Conservation (phyloP, 2,329 filamentous ascomycete species). For the Chalara sp. region DNA sequence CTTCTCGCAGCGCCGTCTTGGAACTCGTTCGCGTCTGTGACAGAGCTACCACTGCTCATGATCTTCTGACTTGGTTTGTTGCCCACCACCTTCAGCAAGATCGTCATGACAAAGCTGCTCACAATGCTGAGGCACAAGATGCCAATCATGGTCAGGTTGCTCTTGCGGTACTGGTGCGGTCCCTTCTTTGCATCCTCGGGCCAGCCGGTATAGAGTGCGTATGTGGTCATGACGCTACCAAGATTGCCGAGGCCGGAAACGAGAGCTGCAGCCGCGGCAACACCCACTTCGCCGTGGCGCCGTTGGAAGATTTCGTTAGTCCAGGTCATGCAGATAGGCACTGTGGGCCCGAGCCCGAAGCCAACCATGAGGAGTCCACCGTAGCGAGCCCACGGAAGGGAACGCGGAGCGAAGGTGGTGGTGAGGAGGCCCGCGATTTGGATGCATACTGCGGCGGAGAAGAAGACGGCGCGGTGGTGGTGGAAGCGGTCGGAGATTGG, state of each 20-base stretch:
- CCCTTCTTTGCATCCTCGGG: conserved; percentile 64
- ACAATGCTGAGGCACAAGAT: conserved; percentile 74
- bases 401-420: conserved; percentile 63
- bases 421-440: conserved; percentile 78
- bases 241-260: conserved; percentile 84
- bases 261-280: conserved; percentile 77
- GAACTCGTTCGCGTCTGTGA: conserved; percentile 35
- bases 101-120: conserved; percentile 62
- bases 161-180: conserved; percentile 67
- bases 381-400: conserved; percentile 75
- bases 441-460: conserved; percentile 66
- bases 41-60: conserved; percentile 28
- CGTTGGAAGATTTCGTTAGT: conserved; percentile 84
- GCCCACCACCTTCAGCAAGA: conserved; percentile 53
- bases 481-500: conserved; percentile 86
- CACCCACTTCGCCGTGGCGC: conserved; percentile 83
- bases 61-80: conserved; percentile 45
- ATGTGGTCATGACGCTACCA: conserved; percentile 80
- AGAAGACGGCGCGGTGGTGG: conserved; percentile 71
- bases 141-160: conserved; percentile 82
- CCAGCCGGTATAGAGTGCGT: conserved; percentile 86
- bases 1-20: conserved; percentile 55
- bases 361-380: conserved; percentile 85
- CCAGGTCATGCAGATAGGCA: conserved; percentile 93
- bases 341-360: conserved; percentile 83